Base-by-base conservation (phyloP, 2,329 filamentous ascomycete genomes). In the Aspergillus tamarii region DNA sequence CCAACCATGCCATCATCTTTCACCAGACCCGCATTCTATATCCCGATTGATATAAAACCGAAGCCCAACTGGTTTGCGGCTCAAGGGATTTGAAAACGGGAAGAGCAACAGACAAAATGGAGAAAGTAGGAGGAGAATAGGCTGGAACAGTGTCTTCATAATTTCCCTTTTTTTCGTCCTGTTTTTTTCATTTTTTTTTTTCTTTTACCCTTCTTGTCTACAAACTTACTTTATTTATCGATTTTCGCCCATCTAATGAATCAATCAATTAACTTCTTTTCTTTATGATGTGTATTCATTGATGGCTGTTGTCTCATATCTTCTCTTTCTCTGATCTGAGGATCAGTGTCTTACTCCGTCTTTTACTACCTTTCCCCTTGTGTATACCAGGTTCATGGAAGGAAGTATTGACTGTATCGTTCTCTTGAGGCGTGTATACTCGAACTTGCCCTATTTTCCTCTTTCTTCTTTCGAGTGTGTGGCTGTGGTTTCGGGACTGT, bases 41-140 rank as follows among this genome's bases (percentile, higher is more conserved):
- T 32, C n/a, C 34, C 32, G 32, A 55, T 55, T n/a, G 32, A 55
- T 36, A 36, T 39, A 54, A 32, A 23, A 9, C 2, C 21, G 23
- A 55, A 26, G 55, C 64, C 52, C 61, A 63, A 61, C 58, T 58
- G 64, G 64, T 60, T 65, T 63, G 61, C 32, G 58, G 34, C 58
- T 28, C 10, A 4, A 43, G 60, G 60, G 2, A 28, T 21, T 30
- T 8, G 55, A n/a, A 45, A 57, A 32, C 32, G 34, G 23, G 28
- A 19, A 57, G 45, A 30, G 9, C 34, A 53, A 32, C 52, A 16
- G 56, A n/a, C 32, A 21, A 55, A 26, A 36, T 12, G 10, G n/a
- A 59, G 8, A 26, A 50, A 39, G 34, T 48, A 48, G 23, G 21
- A 26, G 23, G 21, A 26, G 21, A 28, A 26, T 26, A 12, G 10